Evolutionary conservation across 192 early-diverging fungal genomes (phyloP), one percentile per base, ranked within the genome.

Genomic region (Dissophora ornata): DNA sequence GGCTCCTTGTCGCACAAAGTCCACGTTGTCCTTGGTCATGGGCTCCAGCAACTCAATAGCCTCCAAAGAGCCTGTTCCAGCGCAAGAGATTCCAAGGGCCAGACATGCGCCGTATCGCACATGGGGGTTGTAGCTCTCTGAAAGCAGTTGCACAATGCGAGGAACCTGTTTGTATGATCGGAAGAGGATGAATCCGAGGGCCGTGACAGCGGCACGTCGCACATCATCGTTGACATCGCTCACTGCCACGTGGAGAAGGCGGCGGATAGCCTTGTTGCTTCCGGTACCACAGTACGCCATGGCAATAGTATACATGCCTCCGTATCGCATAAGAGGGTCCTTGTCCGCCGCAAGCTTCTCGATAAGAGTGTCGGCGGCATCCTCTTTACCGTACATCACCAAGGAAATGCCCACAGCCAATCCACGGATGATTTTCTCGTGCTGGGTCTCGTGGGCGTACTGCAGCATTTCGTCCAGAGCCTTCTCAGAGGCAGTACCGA

Each of bases 361-460:
- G 41, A 99, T 90, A 49, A 98, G 67, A n/a, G 66, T 79, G 79
- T 99, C 98, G 5, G 98, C 98, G 45, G 89, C 90, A 79, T 98
- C 96, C 81, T 98, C 96, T 69, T 90, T 90, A 16, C 95, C 98
- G 80, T 96, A 99, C 96, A 98, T 97, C 19, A 99, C 91, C 54
- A 99, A 75, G 0, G 96, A 89, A 52, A 99, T 93, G 50, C 98
- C 97, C 26, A 98, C 85, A 10, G 97, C 92, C 60, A 98, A 81
- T 48, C 96, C 95, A 34, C 98, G 94, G 57, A 99, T 98, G 64
- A 98, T 99, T 85, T 99, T 99, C 69, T 99, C 98, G 82, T 99
- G 98, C 79, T 96, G 94, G 6, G 98, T 99, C 62, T 98, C 97
- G 64, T 95, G 94, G 16, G 98, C 98, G 66, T 99, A 99, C 67